A percentile compares a stretch with the other conserved stretches of the same genome.
Conservation (phyloP, 2,329 filamentous ascomycete genomes). For the Magnaporthiopsis incrustans region DNA sequence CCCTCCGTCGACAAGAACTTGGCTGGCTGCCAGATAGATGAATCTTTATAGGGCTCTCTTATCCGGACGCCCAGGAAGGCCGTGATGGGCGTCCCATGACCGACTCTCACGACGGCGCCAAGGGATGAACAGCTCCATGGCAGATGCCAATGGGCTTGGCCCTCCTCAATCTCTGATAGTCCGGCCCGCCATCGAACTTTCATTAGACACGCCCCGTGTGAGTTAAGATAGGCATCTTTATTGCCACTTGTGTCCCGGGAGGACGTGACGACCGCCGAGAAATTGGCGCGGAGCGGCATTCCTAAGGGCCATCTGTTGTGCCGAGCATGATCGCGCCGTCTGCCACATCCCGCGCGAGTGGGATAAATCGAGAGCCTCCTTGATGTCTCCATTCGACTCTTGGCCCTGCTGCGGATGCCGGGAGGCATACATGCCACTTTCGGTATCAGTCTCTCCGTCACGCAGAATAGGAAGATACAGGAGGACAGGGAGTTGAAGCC, state of each 20-base stretch:
- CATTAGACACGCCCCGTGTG: not conserved
- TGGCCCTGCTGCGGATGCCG: not conserved
- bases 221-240: not conserved
- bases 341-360: not conserved
- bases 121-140: not conserved
- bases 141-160: no score
- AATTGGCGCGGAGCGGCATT: not conserved
- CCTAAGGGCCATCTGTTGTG: not conserved
- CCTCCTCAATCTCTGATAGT: not conserved
- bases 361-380: not conserved
- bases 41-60: not conserved
- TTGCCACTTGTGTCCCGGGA: not conserved
- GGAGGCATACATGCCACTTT: not conserved
- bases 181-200: not conserved
- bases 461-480: not conserved
- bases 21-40: not conserved
- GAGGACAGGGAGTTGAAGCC: no score
- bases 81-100: not conserved
- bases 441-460: not conserved
- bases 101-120: not conserved
- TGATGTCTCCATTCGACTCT: not conserved
- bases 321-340: not conserved
- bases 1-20: not conserved
- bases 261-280: not conserved
- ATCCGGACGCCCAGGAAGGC: not conserved